A percentile compares a stretch with the other conserved stretches of the same genome.
phyloP scores from a whole-genome alignment of 2,329 filamentous ascomycete genomes.

The Colletotrichum sansevieriae region DNA sequence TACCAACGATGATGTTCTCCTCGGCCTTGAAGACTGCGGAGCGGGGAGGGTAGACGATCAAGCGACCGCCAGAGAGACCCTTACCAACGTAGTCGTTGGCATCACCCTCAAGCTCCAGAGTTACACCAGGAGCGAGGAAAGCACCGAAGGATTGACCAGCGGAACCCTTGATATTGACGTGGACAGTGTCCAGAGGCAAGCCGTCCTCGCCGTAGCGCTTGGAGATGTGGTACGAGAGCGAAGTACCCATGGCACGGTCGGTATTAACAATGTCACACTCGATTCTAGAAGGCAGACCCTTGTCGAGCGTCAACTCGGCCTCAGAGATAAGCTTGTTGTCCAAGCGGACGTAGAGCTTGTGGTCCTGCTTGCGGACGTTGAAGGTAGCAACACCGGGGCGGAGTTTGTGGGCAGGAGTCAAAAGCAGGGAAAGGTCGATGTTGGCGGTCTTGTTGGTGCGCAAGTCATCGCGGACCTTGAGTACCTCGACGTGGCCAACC shows the following conservation, averaged over 20 bases:
- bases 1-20: conserved; percentile 94
- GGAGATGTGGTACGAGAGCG: conserved; percentile 95
- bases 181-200: conserved; percentile 91
- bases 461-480: conserved; percentile 89
- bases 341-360: conserved; percentile 90
- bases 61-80: conserved; percentile 89
- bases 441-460: conserved; percentile 91
- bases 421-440: conserved; percentile 90
- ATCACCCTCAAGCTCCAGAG: conserved; percentile 94
- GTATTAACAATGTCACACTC: conserved; percentile 98
- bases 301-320: conserved; percentile 93
- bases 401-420: conserved; percentile 96
- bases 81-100: conserved; percentile 98
- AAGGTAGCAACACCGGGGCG: conserved; percentile 95
- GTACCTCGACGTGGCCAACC: conserved; percentile 90
- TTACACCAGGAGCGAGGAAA: conserved; percentile 92
- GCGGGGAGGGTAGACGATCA: conserved; percentile 94
- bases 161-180: conserved; percentile 96
- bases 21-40: conserved; percentile 94
- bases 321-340: conserved; percentile 98
- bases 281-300: conserved; percentile 91
- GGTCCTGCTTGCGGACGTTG: conserved; percentile 98
- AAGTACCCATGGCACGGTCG: conserved; percentile 92
- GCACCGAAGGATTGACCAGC: conserved; percentile 97
- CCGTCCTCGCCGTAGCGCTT: conserved; percentile 92